These are phyloP conservation scores for Rhizophagus prolifer DNA, from an alignment of 192 early-diverging fungal genomes.

Conservation along the genomic window DNA sequence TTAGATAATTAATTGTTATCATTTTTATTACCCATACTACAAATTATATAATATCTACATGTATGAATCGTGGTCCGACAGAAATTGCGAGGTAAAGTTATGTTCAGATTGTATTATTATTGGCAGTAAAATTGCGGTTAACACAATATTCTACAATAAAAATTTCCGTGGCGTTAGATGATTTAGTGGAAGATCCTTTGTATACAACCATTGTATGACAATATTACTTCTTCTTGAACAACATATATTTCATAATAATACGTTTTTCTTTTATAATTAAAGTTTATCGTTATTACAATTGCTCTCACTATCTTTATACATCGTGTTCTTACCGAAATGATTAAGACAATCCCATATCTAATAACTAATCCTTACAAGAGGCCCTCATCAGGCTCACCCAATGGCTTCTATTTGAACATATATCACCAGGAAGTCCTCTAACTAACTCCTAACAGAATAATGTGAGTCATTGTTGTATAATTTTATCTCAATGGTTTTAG, in stretches of 20 bases:
- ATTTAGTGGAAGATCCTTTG: conserved; percentile 2
- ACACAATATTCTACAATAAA: neutral
- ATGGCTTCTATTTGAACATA: neutral
- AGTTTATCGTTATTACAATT: neutral
- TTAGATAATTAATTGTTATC: neutral
- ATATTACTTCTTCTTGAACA: neutral
- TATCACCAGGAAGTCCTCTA: neutral
- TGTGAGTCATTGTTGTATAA: conserved; percentile 4
- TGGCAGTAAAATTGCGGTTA: no score
- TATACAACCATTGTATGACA: conserved; percentile 17
- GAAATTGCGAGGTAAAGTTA: conserved; percentile 1
- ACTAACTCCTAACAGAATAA: neutral
- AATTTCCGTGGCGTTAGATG: neutral
- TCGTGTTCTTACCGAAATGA: neutral
- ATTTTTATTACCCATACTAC: neutral
- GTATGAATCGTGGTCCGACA: conserved; percentile 20
- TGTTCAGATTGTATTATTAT: neutral
- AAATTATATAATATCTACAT: neutral
- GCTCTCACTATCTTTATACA: neutral
- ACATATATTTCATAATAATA: neutral
- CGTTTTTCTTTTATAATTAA: neutral
- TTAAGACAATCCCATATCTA: neutral
- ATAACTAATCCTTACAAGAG: neutral
- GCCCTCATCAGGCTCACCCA: neutral
- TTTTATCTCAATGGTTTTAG: neutral